Evolutionary conservation across 73 alveolate genomes (phyloP), one percentile per base, ranked within the genome.

Genomic region (Symbiodinium pilosum): DNA sequence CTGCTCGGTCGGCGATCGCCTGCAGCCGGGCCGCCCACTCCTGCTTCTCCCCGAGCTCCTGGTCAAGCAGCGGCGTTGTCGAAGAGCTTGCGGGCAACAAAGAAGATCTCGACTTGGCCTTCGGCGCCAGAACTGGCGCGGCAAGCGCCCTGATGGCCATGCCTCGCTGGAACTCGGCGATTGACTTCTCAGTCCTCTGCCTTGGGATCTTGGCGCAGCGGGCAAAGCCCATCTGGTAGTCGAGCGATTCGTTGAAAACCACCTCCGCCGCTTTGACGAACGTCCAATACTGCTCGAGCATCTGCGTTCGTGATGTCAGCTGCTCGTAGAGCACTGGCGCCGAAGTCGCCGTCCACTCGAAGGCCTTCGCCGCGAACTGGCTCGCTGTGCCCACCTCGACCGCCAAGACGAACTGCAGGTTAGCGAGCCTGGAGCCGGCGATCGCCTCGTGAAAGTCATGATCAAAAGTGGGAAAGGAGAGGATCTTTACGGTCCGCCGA

Each of bases 11-110:
- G 20, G 51, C 93, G 32, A 85, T 84, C 1, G 75, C 93, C 34
- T 84, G 51, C 18, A 84, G 93, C 28, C 93, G 20, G 18, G n/a
- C 4, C 0, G 93, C 93, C 93, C 93, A 84, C 77, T 43, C 44
- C 47, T 26, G 14, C 21, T 44, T 43, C 44, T 84, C 81, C 34
- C 81, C 75, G 6, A 32, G 43, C 51, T 85, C 93, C 2, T n/a
- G 75, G 11, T 85, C 81, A 2, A 85, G 93, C 6, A 85, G 51
- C 30, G 93, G 93, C 11, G 75, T 44, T 1, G 77, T 18, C 3
- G 93, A 44, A 16, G 81, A n/a, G 24, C 54, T 18, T 14, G 30
- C 73, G 34, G 32, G 73, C 73, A 5, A 5, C 21, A 28, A 11
- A n/a, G n/a, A n/a, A n/a, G n/a, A n/a, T n/a, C n/a, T 36, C n/a